Evolutionary conservation across 345 rosid species (phyloP).

Genomic region (Mangifera indica): DNA sequence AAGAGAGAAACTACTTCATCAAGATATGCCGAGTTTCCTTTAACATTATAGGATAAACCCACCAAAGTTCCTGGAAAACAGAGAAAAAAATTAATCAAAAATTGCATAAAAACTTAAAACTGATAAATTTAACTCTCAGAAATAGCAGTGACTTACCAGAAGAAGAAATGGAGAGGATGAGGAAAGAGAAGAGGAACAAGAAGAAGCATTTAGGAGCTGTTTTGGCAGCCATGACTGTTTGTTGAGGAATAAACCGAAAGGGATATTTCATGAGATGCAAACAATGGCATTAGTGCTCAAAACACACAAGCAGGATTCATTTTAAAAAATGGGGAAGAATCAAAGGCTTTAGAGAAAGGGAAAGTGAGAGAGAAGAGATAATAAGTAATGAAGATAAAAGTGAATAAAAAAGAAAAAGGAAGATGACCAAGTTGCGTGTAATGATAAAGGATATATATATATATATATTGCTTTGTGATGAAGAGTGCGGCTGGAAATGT

Average conservation of each 20-base stretch:
- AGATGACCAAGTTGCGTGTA: slow-evolving; percentile 15
- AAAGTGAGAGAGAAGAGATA: slow-evolving; percentile 16
- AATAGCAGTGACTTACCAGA: slow-evolving; percentile 29
- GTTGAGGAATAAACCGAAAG: slow-evolving; percentile 29
- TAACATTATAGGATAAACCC: slow-evolving; percentile 35
- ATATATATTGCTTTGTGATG: slow-evolving; percentile 54
- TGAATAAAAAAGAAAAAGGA: slow-evolving; percentile 23
- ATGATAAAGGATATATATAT: slow-evolving; percentile 13
- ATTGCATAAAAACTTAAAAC: not conserved
- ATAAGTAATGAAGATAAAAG: slow-evolving; percentile 25
- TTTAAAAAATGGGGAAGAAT: slow-evolving; percentile 22
- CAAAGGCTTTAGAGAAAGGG: too few relatives aligned
- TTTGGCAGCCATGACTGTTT: slow-evolving; percentile 43
- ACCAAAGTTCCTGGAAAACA: slow-evolving; percentile 31
- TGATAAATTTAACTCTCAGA: not conserved
- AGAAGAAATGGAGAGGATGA: slow-evolving; percentile 35
- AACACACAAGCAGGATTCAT: slow-evolving; percentile 19
- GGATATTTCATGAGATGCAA: slow-evolving; percentile 21
- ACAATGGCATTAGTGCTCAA: slow-evolving; percentile 18
- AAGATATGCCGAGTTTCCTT: slow-evolving; percentile 13
- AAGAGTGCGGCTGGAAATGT: slow-evolving; percentile 34
- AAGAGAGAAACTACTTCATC: not conserved
- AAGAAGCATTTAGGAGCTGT: slow-evolving; percentile 29
- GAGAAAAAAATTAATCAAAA: not conserved
- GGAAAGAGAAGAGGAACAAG: slow-evolving; percentile 34